Evolutionary conservation across 2,329 filamentous ascomycete genomes (phyloP).

Genomic region (Podosphaera fusca): DNA sequence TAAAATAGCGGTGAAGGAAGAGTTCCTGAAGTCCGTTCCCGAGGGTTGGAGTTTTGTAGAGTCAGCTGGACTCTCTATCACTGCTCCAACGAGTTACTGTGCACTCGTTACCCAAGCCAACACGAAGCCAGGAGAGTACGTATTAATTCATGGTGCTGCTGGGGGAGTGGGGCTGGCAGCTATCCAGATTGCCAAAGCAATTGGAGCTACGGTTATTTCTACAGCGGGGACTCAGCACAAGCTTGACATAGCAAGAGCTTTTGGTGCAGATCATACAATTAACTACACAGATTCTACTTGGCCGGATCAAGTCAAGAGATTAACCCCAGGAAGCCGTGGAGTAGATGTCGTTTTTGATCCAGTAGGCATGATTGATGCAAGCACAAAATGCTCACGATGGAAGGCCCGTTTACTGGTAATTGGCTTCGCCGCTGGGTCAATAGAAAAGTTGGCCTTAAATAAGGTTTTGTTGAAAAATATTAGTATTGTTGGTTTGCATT

Average conservation of each 20-base stretch:
- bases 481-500: slow-evolving; percentile 69
- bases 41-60: slow-evolving; percentile 63
- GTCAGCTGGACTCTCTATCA: slow-evolving; percentile 75
- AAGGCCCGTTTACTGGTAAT: slow-evolving; percentile 74
- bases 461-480: slow-evolving; percentile 88
- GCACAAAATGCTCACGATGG: slow-evolving; percentile 82
- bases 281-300: slow-evolving; percentile 47
- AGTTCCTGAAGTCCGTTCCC: slow-evolving; percentile 48
- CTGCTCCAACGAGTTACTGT: slow-evolving; percentile 73
- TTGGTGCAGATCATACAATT: slow-evolving; percentile 65
- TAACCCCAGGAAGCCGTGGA: slow-evolving; percentile 44
- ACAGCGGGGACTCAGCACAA: slow-evolving; percentile 68
- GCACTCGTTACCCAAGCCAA: slow-evolving; percentile 57
- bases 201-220: slow-evolving; percentile 78
- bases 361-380: slow-evolving; percentile 69
- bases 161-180: slow-evolving; percentile 80
- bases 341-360: slow-evolving; percentile 93
- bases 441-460: slow-evolving; percentile 85
- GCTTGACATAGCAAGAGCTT: slow-evolving; percentile 51
- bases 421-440: slow-evolving; percentile 66
- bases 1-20: slow-evolving; percentile 43
- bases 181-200: slow-evolving; percentile 82
- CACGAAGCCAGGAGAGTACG: slow-evolving; percentile 59
- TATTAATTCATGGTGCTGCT: slow-evolving; percentile 78
- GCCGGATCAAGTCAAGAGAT: slow-evolving; percentile 46